Evolutionary conservation across 192 early-diverging fungal genomes (phyloP).

Genomic region (Umbelopsis sp.): DNA sequence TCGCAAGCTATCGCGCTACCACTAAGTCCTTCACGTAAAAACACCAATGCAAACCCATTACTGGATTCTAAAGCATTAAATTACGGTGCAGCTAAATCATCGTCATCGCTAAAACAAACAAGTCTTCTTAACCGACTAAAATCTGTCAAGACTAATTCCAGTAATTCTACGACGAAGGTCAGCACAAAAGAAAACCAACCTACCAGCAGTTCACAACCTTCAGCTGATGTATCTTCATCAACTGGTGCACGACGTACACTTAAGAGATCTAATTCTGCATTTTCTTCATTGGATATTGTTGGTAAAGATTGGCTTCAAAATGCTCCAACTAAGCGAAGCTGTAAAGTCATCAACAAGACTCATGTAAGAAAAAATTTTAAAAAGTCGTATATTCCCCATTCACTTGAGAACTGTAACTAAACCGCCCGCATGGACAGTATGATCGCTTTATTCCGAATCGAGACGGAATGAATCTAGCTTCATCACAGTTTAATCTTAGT

Average conservation of each 20-base stretch:
- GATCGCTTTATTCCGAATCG: slow-evolving; percentile 92
- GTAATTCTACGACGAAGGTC: slow-evolving; percentile 2
- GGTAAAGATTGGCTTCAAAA: slow-evolving; percentile 18
- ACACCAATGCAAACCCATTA: background rate
- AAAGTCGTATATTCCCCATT: background rate
- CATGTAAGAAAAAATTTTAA: background rate
- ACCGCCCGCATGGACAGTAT: slow-evolving; percentile 40
- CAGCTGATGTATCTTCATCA: background rate
- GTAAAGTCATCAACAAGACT: slow-evolving; percentile 3
- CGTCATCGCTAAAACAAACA: background rate
- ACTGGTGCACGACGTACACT: background rate
- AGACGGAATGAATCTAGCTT: slow-evolving; percentile 63
- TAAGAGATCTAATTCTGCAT: slow-evolving; percentile 6
- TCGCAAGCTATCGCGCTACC: slow-evolving; percentile 2
- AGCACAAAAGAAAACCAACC: background rate
- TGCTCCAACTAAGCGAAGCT: slow-evolving; percentile 3
- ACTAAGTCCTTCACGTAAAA: background rate
- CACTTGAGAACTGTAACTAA: background rate
- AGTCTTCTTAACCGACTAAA: slow-evolving; percentile 5
- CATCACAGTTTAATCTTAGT: slow-evolving; percentile 68
- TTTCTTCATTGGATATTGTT: slow-evolving; percentile 16
- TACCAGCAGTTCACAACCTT: slow-evolving; percentile 4
- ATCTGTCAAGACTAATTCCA: slow-evolving; percentile 7
- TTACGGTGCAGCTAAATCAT: background rate
- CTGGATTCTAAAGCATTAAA: background rate